These are phyloP conservation scores for Trapa incisa DNA, from an alignment of 345 rosid genomes.

Conservation along the genomic window DNA sequence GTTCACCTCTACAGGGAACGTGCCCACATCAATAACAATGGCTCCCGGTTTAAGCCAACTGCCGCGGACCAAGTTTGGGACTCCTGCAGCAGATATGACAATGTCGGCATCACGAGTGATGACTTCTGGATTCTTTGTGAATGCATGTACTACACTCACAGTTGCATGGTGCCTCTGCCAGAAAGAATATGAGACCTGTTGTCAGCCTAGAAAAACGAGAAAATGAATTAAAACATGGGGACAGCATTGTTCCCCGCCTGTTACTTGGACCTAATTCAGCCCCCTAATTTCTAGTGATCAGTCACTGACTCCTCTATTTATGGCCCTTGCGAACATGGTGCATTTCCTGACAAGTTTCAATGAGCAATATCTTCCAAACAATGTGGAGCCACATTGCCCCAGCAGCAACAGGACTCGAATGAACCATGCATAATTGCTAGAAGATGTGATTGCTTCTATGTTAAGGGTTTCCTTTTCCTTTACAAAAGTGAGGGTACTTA, in stretches of 20 bases:
- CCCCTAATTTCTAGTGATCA: not conserved
- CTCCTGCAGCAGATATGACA: slow-evolving; percentile 70
- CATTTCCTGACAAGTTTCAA: not conserved
- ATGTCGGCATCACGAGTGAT: slow-evolving; percentile 70
- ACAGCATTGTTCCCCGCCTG: not conserved
- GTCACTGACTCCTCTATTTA: not conserved
- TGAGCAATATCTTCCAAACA: not conserved
- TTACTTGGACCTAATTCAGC: not conserved
- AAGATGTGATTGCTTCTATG: not conserved
- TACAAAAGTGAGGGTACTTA: not conserved
- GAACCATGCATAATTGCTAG: not conserved
- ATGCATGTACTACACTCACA: slow-evolving; percentile 53
- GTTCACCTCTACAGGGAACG: slow-evolving; percentile 65
- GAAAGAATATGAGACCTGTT: slow-evolving; percentile 12
- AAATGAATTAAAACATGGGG: not conserved
- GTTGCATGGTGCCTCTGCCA: slow-evolving; percentile 89
- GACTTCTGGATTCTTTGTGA: slow-evolving; percentile 54
- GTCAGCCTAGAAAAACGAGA: not conserved
- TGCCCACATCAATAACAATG: slow-evolving; percentile 80
- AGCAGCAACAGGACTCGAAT: not conserved
- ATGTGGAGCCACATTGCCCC: not conserved
- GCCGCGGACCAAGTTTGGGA: slow-evolving; percentile 73
- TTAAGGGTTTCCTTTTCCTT: not conserved
- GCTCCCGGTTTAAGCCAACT: slow-evolving; percentile 48
- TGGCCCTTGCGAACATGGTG: not conserved